A percentile compares a stretch with the other conserved stretches of the same genome.
Conservation (phyloP, 352 stramenopile genomes). For the Aphanomyces stellatus region DNA sequence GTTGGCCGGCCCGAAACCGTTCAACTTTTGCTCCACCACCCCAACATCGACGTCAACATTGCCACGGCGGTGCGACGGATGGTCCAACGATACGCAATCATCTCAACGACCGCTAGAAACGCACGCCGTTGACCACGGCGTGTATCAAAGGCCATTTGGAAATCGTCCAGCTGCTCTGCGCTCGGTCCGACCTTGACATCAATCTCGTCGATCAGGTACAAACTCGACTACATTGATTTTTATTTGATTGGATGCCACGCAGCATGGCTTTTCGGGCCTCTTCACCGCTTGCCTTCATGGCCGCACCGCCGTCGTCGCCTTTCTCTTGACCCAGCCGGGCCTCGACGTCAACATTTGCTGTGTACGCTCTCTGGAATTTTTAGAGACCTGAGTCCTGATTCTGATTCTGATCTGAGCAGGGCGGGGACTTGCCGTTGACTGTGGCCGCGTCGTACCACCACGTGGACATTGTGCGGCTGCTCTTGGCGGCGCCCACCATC, state of each 20-base stretch:
- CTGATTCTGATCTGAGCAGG: too few species aligned
- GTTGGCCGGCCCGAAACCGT: neutral
- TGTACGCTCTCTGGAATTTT: too few species aligned
- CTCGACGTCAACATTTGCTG: neutral
- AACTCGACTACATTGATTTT: neutral
- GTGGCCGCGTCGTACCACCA: neutral
- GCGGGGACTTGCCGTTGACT: neutral
- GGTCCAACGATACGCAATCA: too few species aligned
- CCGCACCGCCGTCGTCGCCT: neutral
- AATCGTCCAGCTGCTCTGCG: neutral
- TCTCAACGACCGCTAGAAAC: neutral
- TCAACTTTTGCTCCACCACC: neutral
- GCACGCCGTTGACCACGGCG: neutral
- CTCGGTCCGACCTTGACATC: neutral
- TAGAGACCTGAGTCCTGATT: too few species aligned
- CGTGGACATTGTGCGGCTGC: neutral
- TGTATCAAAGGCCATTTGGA: neutral
- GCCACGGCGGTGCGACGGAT: neutral
- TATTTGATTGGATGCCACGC: neutral
- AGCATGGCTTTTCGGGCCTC: neutral
- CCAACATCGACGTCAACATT: neutral
- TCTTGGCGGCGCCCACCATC: neutral
- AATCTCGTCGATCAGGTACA: neutral
- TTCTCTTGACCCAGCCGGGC: neutral
- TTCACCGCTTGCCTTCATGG: neutral